These are phyloP conservation scores for Monosporozyma unispora DNA, from an alignment of 805 yeast genomes.

Conservation along the genomic window DNA sequence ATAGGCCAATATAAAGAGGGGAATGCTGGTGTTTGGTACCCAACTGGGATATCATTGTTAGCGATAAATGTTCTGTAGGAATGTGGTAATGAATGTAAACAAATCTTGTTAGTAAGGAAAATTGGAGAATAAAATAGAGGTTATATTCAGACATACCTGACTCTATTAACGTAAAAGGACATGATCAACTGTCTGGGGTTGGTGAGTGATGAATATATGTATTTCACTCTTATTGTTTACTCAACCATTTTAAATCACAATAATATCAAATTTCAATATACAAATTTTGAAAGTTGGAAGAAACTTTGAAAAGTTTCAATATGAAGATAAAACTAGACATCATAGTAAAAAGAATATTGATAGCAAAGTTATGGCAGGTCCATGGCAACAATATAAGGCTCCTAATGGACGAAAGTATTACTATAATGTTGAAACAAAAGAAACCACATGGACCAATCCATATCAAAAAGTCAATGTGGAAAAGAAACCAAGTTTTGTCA, in stretches of 20 bases:
- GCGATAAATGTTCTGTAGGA: slow-evolving; percentile 32
- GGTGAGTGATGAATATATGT: background rate
- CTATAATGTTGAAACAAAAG: slow-evolving; percentile 31
- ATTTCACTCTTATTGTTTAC: too few relatives aligned
- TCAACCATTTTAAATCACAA: background rate
- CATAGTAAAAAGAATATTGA: background rate
- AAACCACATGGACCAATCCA: slow-evolving; percentile 35
- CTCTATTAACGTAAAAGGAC: slow-evolving; percentile 1
- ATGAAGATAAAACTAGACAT: background rate
- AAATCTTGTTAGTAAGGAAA: background rate
- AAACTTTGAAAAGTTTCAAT: background rate
- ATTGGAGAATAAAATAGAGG: too few relatives aligned
- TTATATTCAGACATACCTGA: background rate
- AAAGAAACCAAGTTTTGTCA: slow-evolving; percentile 9
- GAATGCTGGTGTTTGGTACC: slow-evolving; percentile 68
- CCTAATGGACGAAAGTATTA: slow-evolving; percentile 33
- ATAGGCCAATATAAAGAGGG: slow-evolving; percentile 78
- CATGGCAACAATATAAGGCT: slow-evolving; percentile 34
- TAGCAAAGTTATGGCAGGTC: background rate
- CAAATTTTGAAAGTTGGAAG: background rate
- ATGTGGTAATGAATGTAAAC: background rate
- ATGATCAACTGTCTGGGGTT: background rate
- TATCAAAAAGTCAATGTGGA: slow-evolving; percentile 1
- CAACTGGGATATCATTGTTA: slow-evolving; percentile 61
- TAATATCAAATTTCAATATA: background rate